Evolutionary conservation across 2,329 filamentous ascomycete genomes (phyloP).

Genomic region (Ophiostoma perfectum): DNA sequence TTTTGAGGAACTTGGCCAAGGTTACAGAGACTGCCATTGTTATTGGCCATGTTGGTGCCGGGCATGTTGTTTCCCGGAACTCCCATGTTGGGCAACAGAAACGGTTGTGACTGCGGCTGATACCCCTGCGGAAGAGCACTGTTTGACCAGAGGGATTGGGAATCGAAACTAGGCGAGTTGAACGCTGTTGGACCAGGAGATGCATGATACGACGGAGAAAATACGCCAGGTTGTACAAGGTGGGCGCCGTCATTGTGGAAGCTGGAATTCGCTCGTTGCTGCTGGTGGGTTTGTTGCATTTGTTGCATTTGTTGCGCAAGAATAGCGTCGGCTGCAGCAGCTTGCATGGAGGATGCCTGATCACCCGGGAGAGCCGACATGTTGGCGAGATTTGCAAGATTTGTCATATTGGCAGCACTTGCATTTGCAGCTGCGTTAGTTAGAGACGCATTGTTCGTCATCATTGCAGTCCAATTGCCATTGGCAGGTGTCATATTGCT

Average conservation of each 20-base stretch:
- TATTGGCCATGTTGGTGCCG: constrained; percentile 14
- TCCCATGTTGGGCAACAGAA: constrained; percentile 30
- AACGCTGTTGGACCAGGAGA: constrained; percentile 38
- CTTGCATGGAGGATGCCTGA: not conserved
- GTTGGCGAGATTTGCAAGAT: not conserved
- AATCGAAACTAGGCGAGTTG: constrained; percentile 37
- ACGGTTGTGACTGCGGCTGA: constrained; percentile 26
- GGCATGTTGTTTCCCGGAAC: constrained; percentile 8
- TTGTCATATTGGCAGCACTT: not conserved
- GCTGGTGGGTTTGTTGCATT: constrained; percentile 17
- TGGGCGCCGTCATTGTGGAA: constrained; percentile 24
- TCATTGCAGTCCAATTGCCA: not conserved
- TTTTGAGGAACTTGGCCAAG: constrained; percentile 36
- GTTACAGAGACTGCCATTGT: constrained; percentile 13
- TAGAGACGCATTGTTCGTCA: not conserved
- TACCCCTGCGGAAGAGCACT: constrained; percentile 32
- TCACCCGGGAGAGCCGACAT: not conserved
- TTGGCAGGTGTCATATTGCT: not conserved
- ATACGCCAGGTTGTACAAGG: constrained; percentile 29
- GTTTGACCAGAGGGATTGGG: constrained; percentile 38
- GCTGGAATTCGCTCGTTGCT: constrained; percentile 11
- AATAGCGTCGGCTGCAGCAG: constrained; percentile 23
- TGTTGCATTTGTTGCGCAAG: constrained; percentile 8
- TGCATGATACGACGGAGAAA: constrained; percentile 35
- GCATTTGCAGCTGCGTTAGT: not conserved